phyloP scores from a whole-genome alignment of 257 asterid genomes.

The Solanum rostratum region DNA sequence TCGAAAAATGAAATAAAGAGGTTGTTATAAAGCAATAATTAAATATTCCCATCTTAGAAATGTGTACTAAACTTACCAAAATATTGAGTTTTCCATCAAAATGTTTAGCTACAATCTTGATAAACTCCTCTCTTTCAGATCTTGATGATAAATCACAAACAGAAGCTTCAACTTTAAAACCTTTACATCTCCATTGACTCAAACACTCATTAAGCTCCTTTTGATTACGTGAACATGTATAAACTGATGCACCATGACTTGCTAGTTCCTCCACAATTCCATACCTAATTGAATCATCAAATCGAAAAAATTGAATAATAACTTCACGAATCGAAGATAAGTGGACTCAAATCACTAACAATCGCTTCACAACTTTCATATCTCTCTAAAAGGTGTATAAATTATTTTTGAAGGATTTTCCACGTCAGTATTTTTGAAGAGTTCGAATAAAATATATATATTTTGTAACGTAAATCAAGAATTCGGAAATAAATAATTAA shows the following conservation, averaged over 20 bases:
- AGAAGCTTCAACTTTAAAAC: background rate
- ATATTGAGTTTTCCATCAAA: constrained; percentile 4
- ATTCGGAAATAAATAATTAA: background rate
- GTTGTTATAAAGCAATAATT: background rate
- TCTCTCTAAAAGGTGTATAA: no score
- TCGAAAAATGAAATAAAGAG: no score
- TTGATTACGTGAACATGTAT: constrained; percentile 6
- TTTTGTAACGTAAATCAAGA: background rate
- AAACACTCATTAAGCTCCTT: background rate
- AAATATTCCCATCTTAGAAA: background rate
- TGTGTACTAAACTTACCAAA: background rate
- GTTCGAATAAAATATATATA: no score
- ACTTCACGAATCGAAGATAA: background rate
- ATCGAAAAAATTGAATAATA: background rate
- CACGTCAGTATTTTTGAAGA: no score
- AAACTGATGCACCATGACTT: background rate
- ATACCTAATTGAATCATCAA: background rate
- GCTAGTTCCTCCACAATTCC: constrained; percentile 2
- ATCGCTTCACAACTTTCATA: background rate
- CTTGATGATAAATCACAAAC: background rate
- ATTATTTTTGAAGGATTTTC: no score
- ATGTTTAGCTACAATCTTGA: background rate
- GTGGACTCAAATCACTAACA: background rate
- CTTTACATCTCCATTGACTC: background rate
- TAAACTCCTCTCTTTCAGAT: background rate